Evolutionary conservation across 345 rosid genomes (phyloP), one percentile per base, ranked within the genome.

Genomic region (Anacardium occidentale): DNA sequence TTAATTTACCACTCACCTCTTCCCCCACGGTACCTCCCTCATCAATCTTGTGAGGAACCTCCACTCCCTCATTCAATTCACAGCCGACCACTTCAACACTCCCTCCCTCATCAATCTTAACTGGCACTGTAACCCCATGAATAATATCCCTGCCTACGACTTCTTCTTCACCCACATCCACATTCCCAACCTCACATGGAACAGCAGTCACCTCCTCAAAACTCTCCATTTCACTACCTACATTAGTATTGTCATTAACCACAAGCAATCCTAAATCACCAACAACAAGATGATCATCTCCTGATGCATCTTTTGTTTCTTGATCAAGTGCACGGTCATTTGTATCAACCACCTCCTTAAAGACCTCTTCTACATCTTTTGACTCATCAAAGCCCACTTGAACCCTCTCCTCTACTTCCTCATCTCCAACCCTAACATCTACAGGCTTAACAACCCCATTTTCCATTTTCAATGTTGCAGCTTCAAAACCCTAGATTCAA

Each of bases 311-410:
- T 2, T 79, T 75, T 24, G 24, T 22, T 24, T 34, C 90, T 34
- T 52, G 78, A 22, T 78, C 84, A 58, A 5, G 72, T 67, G 76
- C 78, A 66, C 67, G 70, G 68, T 87, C 80, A 6, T 56, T 75
- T n/a, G 88, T 72, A 72, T 78, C 98, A 73, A 82, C 55, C 3
- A 88, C 93, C 85, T 89, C 98, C 82, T 82, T 86, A 72, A 90
- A 92, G 66, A 86, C 80, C 76, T 91, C 98, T 66, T 84, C 94
- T 21, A 21, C 47, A 48, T 71, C 92, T 62, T 25, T 75, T 0
- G 26, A 26, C 70, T 78, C 85, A 80, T 62, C 80, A 74, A 81
- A 69, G 57, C 50, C 80, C 67, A 55, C 71, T 50, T 25, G 69
- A 51, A 29, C 77, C 74, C 57, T 76, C 76, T 81, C 82, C 74